Evolutionary conservation across 768 basidiomycete genomes (phyloP), one percentile per base, ranked within the genome.

Genomic region (Lactarius evosmus): DNA sequence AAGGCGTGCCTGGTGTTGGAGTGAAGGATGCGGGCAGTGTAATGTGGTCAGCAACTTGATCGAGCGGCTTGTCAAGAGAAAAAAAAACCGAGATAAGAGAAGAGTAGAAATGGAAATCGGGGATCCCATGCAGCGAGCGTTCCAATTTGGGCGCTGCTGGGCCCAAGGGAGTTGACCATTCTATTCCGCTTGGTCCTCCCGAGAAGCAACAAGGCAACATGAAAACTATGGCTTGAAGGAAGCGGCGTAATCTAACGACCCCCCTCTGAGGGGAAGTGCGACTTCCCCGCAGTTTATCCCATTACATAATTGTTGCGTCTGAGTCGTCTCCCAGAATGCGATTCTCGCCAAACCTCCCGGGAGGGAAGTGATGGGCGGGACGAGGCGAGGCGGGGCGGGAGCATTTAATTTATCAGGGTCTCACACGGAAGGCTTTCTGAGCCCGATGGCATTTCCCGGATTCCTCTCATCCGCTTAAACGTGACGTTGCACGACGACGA

Each of bases 241-340:
- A 44, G 51, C n/a, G 38, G 59, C 51, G 50, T 52, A 52, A 51
- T 32, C 46, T 14, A 49, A 36, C 16, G 36, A 30, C 7, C 49
- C n/a, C n/a, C 29, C 33, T 38, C 22, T 22, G 44, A 49, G 29
- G 25, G 56, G 56, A 51, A 63, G 30, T 34, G 27, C 32, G 32
- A 58, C 46, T 58, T 54, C 62, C 56, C 57, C 32, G 7, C 53
- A 40, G 25, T 17, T 38, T 38, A 25, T 49, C 46, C 30, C 9
- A 30, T 63, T 63, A 63, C 62, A 63, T 63, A 63, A 63, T 58
- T 33, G 49, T 50, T 50, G 50, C 41, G 22, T 40, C 3, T n/a
- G 34, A 29, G 44, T 50, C 46, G 33, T 44, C 57, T 27, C 33
- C 16, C 19, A 36, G 44, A 49, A 49, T 12, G 14, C 46, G 25